These are phyloP conservation scores for Discostella pseudostelligera DNA, from an alignment of 108 stramenopile species.

Conservation along the genomic window DNA sequence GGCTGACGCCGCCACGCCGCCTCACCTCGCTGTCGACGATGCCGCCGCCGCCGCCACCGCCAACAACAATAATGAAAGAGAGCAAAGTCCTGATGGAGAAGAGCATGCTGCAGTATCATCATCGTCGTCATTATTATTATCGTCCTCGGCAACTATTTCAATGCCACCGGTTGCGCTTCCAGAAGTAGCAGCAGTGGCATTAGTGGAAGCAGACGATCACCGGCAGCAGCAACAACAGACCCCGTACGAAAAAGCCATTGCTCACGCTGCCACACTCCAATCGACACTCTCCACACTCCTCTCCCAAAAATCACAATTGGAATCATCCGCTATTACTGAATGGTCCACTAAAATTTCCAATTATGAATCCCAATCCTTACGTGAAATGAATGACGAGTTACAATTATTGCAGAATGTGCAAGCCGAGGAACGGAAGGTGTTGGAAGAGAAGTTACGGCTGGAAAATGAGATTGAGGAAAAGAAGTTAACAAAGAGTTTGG, in stretches of 20 bases:
- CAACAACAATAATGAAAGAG: no score
- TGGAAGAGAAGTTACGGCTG: background rate
- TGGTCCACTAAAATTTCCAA: background rate
- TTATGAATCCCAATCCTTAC: background rate
- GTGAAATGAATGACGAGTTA: background rate
- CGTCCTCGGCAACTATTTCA: no score
- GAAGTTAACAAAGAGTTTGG: background rate
- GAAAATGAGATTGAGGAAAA: slow-evolving; percentile 3
- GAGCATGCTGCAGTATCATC: no score
- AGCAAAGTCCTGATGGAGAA: no score
- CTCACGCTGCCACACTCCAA: background rate
- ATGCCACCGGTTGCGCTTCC: no score
- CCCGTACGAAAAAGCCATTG: background rate
- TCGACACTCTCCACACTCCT: background rate
- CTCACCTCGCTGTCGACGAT: no score
- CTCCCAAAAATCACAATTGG: background rate
- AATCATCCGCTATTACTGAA: background rate
- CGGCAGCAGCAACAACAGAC: background rate
- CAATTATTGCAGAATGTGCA: background rate
- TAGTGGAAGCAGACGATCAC: background rate
- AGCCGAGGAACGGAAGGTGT: background rate
- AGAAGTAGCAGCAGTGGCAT: no score
- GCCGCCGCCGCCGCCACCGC: no score
- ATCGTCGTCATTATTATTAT: no score
- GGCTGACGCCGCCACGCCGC: no score